Evolutionary conservation across 495 filamentous ascomycete genomes (phyloP), one percentile per base, ranked within the genome.

Genomic region (Penicillium pancosmium): DNA sequence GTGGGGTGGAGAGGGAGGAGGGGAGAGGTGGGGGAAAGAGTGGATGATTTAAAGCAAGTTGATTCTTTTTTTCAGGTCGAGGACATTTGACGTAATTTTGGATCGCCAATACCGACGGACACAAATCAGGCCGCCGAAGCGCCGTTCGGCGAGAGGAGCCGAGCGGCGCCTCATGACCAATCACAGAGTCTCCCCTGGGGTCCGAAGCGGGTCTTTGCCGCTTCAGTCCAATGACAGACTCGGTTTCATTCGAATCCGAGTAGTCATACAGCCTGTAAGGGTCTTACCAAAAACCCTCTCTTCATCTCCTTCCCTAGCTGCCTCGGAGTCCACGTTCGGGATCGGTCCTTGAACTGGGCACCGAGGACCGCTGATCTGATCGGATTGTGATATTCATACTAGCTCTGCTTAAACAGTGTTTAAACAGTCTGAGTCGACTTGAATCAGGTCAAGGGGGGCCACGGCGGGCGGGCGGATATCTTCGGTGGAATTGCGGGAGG

Each of bases 91-190:
- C 64, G 66, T 71, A 71, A 71, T 65, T 63, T 62, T 63, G 56
- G 48, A 58, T 60, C 57, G 54, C 60, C 46, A 67, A 64, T 63
- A 63, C 61, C 68, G 44, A 64, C 65, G 75, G 73, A 70, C 66
- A 69, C 71, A 76, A 68, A 74, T 74, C 70, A 74, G 66, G 67
- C 57, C 71, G 59, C 74, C 73, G 71, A 76, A 63, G 43, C 48
- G 34, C 59, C 64, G 65, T 60, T 68, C 62, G 64, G 58, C 59
- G 52, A 52, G 62, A 54, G 63, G 60, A 49, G 9, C 52, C 63
- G 60, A 31, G 49, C 23, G 40, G 46, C 50, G 54, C 25, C 54
- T 61, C 52, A 10, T 21, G 11, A 19, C 66, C 66, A 70, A 68
- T 66, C 62, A 67, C 0, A 10, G 7, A 4, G 11, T 11, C 23